Base-by-base conservation (phyloP, 306 rosid genomes). In the Dryas alaskensis region DNA sequence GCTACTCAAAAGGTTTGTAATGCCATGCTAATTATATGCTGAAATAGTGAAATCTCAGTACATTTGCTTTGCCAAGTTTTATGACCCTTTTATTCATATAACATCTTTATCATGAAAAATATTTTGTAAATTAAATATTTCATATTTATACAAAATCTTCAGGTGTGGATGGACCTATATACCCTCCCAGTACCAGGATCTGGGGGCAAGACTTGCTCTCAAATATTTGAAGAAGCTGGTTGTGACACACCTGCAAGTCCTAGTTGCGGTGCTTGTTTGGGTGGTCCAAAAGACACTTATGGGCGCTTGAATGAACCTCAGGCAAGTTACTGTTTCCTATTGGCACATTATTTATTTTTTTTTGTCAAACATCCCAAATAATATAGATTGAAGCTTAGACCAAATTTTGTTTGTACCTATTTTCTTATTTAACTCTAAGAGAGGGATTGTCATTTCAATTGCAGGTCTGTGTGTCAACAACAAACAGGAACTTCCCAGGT, bases 181-280 rank as follows among this genome's bases (percentile, higher is more conserved):
- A 11, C 87, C 69, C 78, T 92, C 60, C 89, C 89, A 0, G 96
- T 94, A 47, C 97, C 97, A 52, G 97, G 95, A 60, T 84, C 97
- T 43, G 97, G 99, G 51, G 97, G 97, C 25, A 94, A 92, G 87
- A 94, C 97, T 69, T 94, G 97, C 86, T 94, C 98, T 13, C 96
- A 91, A 87, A 92, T 94, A 84, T 94, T 94, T 59, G 97, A 94
- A 83, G 98, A 94, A 87, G 98, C 95, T 77, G 98, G 97, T 13
- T 94, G 99, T 54, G 98, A 92, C 85, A 83, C 98, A 11, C 98
- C 98, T 40, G 96, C 97, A 48, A 94, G 96, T 87, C 98, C 98
- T 72, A 87, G 82, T 77, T 94, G 98, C 45, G 97, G 88, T 61
- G 98, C 98, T 84, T 94, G 97, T 86, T 76, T 94, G 87, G 98